Percentiles rank a stretch among this genome's conserved stretches.
These are phyloP conservation scores for Cicer bijugum DNA, from an alignment of 306 rosid genomes.

Conservation along the genomic window DNA sequence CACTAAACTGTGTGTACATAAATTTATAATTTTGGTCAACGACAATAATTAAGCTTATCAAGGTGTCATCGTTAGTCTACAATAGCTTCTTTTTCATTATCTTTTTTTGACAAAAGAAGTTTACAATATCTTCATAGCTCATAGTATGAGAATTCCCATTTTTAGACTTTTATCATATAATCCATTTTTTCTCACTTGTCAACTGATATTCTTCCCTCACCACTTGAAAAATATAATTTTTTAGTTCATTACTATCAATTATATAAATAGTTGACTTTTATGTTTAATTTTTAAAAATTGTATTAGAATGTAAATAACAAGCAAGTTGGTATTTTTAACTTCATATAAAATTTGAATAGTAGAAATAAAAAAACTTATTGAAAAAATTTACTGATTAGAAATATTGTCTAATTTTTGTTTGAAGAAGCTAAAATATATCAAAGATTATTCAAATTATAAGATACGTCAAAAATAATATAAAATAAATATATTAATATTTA, in stretches of 20 bases:
- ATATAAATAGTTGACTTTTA: neutral
- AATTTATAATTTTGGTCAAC: slow-evolving; percentile 32
- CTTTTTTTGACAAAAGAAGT: too few species aligned
- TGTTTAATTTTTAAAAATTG: neutral
- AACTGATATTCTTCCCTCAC: neutral
- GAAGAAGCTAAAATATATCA: too few species aligned
- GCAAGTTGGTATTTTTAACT: neutral
- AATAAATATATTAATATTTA: too few species aligned
- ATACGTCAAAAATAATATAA: too few species aligned
- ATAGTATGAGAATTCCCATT: neutral
- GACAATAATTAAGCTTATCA: slow-evolving; percentile 37
- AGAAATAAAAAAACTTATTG: neutral
- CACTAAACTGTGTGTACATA: neutral
- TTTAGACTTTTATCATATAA: neutral
- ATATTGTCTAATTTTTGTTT: too few species aligned
- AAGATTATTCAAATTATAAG: too few species aligned
- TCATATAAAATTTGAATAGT: neutral
- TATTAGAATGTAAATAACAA: neutral
- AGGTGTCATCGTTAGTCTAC: slow-evolving; percentile 8
- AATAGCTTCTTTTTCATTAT: neutral
- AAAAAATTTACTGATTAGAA: neutral
- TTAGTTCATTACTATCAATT: neutral
- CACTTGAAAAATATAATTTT: slow-evolving; percentile 1
- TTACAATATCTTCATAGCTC: too few species aligned
- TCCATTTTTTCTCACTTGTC: neutral